Base-by-base conservation (phyloP, 768 basidiomycete genomes). In the Collybia sordida region DNA sequence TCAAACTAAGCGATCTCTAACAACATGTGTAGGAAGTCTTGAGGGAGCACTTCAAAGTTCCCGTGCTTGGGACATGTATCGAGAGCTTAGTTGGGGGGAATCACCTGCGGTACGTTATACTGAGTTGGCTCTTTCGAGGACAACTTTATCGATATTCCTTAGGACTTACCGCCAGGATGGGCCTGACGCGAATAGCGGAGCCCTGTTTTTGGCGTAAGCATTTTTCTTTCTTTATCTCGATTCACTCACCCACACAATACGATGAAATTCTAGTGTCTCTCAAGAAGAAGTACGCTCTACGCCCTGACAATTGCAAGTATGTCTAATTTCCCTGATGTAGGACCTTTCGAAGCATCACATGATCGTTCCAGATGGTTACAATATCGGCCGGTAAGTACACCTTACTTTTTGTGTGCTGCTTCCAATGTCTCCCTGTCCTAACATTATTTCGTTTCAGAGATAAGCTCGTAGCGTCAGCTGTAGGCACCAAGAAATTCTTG, bases 51-150 rank as follows among this genome's bases (percentile, higher is more conserved):
- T 91, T 80, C 59, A 77, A 77, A 3, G 75, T 89, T 54, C 77
- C 77, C 1, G 70, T 78, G n/a, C 59, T 88, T 18, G 89, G 89
- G 0, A 85, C 87, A 4, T 90, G 89, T 62, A 55, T 78, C 46
- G 86, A 91, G 61, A 81, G 80, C 9, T 71, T 89, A 40, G 57
- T 82, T 31, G 88, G 88, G 4, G 89, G 88, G 6, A 75, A 82
- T 57, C 87, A 89, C 59, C 68, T 86, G 52, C 75, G 87, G 45
- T 88, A 80, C 17, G 49, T 31, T 9, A 44, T 46, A 23, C 46
- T 51, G 3, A 25, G 6, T 28, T 4, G 23, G 15, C 22, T n/a
- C 7, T 19, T 31, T 14, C 5, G 14, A 12, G 11, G 5, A 14
- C 11, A 11, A 14, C 31, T 31, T 11, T 3, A 12, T 12, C 3